Base-by-base conservation (phyloP, 1,284 basidiomycete genomes). In the Tremellales sp. region DNA sequence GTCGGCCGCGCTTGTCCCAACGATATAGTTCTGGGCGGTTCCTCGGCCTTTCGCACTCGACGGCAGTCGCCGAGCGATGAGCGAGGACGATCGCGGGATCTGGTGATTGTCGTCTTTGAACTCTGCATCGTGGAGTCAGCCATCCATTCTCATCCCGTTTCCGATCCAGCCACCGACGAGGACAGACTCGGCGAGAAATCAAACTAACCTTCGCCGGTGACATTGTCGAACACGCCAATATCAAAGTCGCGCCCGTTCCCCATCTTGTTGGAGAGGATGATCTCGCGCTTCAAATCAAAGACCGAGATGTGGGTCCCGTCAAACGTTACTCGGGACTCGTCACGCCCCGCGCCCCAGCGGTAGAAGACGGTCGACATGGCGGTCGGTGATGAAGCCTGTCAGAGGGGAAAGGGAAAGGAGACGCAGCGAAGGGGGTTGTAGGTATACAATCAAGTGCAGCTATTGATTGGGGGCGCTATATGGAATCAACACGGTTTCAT, bases 301-400 rank as follows among this genome's bases (percentile, higher is more conserved):
- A 98, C 90, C 63, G 91, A 93, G 69, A 99, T 97, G 57, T 91
- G 90, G 55, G 94, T 97, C 63, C 94, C 94, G 71, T 98, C 94
- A 76, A 99, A 97, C 49, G 89, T 86, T 73, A 97, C 84, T 68
- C 91, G 81, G 53, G 90, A 92, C 75, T 97, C 92, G 75, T 91
- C 86, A 77, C 81, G 87, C 70, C 91, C 87, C 56, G 92, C 93
- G 72, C 85, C 89, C 84, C 97, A 98, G 75, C 87, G 89, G 82
- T 97, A 98, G 77, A 95, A 97, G 66, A 98, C 91, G 71, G 86
- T 90, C 64, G 89, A 92, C 90, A 93, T 94, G 57, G 38, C 63
- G 52, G 39, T 24, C 13, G 47, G 19, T n/a, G 45, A 39, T n/a
- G n/a, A n/a, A n/a, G n/a, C n/a, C n/a, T n/a, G n/a, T n/a, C n/a